Evolutionary conservation across 2,329 filamentous ascomycete species (phyloP).

Genomic region (Xylaria sp.): DNA sequence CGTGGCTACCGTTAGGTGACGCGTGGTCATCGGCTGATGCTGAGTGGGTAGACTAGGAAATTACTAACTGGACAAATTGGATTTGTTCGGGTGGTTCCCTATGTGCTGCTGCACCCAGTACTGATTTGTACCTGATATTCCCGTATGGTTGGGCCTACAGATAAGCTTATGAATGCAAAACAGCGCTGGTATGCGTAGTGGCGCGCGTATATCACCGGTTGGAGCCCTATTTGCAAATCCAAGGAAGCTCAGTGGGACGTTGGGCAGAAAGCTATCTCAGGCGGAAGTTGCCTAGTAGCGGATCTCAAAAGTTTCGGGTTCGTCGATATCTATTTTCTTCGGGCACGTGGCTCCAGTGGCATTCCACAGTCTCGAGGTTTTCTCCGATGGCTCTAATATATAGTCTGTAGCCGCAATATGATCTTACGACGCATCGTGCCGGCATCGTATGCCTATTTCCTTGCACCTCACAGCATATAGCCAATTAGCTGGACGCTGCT

Average conservation of each 20-base stretch:
- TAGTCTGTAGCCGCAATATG: constrained; percentile 29
- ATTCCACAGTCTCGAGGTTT: constrained; percentile 34
- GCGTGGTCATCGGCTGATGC: constrained; percentile 34
- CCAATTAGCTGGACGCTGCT: constrained; percentile 6
- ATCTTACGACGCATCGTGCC: constrained; percentile 14
- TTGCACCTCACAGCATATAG: constrained; percentile 9
- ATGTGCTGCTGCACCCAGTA: constrained; percentile 24
- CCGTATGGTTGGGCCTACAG: constrained; percentile 25
- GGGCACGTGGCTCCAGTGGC: constrained; percentile 56
- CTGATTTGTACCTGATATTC: constrained; percentile 29
- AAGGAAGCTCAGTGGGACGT: constrained; percentile 48
- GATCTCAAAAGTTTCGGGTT: constrained; percentile 22
- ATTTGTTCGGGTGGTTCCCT: constrained; percentile 16
- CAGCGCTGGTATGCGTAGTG: constrained; percentile 36
- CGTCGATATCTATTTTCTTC: constrained; percentile 39
- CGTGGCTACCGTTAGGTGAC: constrained; percentile 58
- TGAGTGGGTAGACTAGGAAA: constrained; percentile 7
- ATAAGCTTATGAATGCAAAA: constrained; percentile 36
- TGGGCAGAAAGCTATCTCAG: constrained; percentile 48
- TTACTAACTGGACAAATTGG: constrained; percentile 7
- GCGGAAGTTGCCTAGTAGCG: constrained; percentile 34
- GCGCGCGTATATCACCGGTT: constrained; percentile 43
- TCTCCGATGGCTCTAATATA: constrained; percentile 32
- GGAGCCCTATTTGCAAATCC: constrained; percentile 42
- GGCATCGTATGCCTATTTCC: constrained; percentile 25